Base-by-base conservation (phyloP, 768 basidiomycete genomes). In the Suillus clintonianus region DNA sequence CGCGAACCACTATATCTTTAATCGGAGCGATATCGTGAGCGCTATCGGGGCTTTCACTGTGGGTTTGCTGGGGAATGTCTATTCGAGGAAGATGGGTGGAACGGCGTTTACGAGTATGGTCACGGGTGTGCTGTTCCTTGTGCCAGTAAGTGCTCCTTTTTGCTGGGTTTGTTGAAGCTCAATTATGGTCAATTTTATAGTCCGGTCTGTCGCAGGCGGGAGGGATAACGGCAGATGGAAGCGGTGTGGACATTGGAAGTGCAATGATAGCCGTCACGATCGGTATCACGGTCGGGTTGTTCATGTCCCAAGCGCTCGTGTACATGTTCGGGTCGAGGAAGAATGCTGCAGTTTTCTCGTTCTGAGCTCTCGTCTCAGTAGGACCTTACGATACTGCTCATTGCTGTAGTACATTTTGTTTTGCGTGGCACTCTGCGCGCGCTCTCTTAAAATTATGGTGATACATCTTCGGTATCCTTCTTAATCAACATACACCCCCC, bases 91-190 rank as follows among this genome's bases (percentile, higher is more conserved):
- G 72, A 89, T 91, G 84, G 85, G 89, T 9, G 93, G 92, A 9
- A 94, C 92, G 4, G 93, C 93, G 22, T 95, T 95, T 76, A 93
- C 92, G 11, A 88, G 88, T 2, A 95, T 95, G 94, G 91, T 94
- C 45, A 91, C 93, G 30, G 93, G 92, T 43, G 92, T 95, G 6
- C 74, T 94, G 66, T 93, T 95, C 76, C 79, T 95, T 64, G 92
- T 95, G 30, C 94, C 94, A 14, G 92, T 94, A 72, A 74, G 89
- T 83, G 22, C 57, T 67, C 41, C 5, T 43, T 32, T 51, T 10
- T 62, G 14, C 19, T 66, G n/a, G 22, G 19, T 47, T 61, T 53
- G 22, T 50, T 47, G 13, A 15, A 58, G 47, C 41, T 57, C 61
- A 48, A 62, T 34, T 5, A 53, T 60, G 17, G 17, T 61, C 19